phyloP scores from a whole-genome alignment of 352 stramenopile genomes.

The Hyaloperonospora brassicae region DNA sequence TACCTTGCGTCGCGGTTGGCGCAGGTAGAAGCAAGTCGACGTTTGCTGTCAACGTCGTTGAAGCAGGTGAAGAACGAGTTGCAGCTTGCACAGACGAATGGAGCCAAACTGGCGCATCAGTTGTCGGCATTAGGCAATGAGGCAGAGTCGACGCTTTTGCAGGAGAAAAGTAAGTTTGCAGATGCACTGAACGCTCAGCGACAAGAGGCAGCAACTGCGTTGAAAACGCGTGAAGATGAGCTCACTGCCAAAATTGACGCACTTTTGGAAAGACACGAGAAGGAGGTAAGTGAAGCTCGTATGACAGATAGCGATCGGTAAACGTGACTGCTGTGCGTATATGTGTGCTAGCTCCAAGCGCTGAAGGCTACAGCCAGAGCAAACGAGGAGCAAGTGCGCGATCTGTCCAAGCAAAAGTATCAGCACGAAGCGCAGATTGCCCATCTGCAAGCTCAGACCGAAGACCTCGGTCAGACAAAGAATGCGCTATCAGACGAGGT shows the following conservation, averaged over 20 bases:
- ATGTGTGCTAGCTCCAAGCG: constrained; percentile 28
- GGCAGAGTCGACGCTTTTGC: constrained; percentile 46
- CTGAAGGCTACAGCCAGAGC: constrained; percentile 39
- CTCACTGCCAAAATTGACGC: constrained; percentile 61
- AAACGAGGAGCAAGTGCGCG: constrained; percentile 47
- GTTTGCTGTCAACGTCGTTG: constrained; percentile 30
- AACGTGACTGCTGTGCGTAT: neutral
- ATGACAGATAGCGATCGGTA: neutral
- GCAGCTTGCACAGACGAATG: constrained; percentile 32
- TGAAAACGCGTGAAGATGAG: constrained; percentile 60
- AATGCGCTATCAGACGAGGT: constrained; percentile 38
- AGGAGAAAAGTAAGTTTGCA: constrained; percentile 60
- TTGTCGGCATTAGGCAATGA: constrained; percentile 47
- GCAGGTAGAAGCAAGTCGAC: constrained; percentile 63
- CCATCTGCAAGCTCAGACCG: constrained; percentile 51
- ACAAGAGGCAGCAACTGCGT: constrained; percentile 28
- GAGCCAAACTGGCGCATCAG: constrained; percentile 38
- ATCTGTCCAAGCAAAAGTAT: constrained; percentile 64
- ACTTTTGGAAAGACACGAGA: constrained; percentile 47
- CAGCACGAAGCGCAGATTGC: constrained; percentile 73
- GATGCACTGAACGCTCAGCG: constrained; percentile 57
- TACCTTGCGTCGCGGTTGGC: constrained; percentile 86
- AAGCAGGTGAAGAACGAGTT: constrained; percentile 42
- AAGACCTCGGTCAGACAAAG: constrained; percentile 46
- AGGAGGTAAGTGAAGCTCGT: constrained; percentile 36